Percentiles rank a stretch among this genome's conserved stretches.
phyloP scores from a whole-genome alignment of 495 filamentous ascomycete genomes.

The Hyaloscypha hepaticicola region DNA sequence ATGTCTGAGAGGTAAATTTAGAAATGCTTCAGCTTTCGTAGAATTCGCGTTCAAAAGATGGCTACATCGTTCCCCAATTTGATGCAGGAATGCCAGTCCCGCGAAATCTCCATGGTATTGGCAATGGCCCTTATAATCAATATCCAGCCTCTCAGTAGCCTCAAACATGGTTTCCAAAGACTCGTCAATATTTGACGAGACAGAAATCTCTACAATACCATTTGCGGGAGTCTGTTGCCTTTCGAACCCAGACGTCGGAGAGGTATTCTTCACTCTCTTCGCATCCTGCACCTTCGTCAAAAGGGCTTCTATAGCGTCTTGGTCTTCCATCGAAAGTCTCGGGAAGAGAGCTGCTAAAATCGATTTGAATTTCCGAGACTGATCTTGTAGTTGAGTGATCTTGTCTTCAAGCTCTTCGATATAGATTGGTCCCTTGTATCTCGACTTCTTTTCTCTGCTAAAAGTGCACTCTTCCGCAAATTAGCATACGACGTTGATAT shows the following conservation, averaged over 20 bases:
- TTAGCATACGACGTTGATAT: conserved; percentile 61
- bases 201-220: neutral
- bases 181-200: conserved; percentile 30
- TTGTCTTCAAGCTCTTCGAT: no score
- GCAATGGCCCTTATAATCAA: conserved; percentile 69
- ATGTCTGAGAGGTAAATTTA: no score
- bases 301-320: conserved; percentile 58
- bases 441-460: conserved; percentile 77
- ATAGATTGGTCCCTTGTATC: conserved; percentile 62
- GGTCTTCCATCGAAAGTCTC: no score
- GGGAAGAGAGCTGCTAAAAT: no score
- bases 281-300: conserved; percentile 58
- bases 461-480: conserved; percentile 74
- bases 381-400: no score
- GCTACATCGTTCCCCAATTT: conserved; percentile 64
- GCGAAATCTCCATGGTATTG: conserved; percentile 78
- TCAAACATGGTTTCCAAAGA: conserved; percentile 72
- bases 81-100: conserved; percentile 64
- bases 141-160: conserved; percentile 65
- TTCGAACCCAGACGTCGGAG: neutral
- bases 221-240: neutral
- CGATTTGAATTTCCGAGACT: no score
- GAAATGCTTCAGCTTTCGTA: conserved; percentile 31
- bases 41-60: conserved; percentile 40
- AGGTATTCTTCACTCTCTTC: conserved; percentile 17